Base-by-base conservation (phyloP, 2,329 filamentous ascomycete genomes). In the Alternaria sp. region DNA sequence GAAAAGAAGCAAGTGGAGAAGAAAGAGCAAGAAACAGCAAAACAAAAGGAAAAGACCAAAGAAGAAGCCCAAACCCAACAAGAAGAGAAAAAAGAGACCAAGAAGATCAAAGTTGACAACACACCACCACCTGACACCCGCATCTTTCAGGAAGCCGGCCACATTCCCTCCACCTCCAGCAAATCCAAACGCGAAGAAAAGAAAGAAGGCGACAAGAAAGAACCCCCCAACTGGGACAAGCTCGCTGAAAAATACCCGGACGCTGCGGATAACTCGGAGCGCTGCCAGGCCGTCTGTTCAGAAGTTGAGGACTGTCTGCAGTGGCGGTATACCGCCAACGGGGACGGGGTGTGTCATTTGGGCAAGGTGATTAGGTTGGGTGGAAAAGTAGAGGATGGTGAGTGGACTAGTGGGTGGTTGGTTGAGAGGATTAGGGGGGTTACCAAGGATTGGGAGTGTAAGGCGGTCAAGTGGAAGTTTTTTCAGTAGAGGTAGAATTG, bases 321-420 rank as follows among this genome's bases (percentile, higher is more conserved):
- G 54, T 79, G 76, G 74, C 72, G 69, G 7, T 73, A 70, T 45
- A 68, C 59, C 6, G 51, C 46, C 2, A 57, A 64, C 14, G 66
- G 67, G 4, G 67, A 73, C 4, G 72, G 73, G 1, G 69, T 74
- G 37, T 78, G 77, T 51, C 67, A 73, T 50, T 61, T 75, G 0
- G 70, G 76, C 21, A 75, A 74, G 29, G 65, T 68, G 1, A 45
- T 79, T 2, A 51, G 72, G 21, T 54, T 78, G 8, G 75, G 73
- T 24, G 67, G 42, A 14, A 66, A 60, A 37, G 64, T 63, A 9
- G 63, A 51, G 5, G 61, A 56, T 24, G 66, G 62, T 4, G 62
- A 53, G 24, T 76, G 73, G 73, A 72, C 62, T 13, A 75, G 74
- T 60, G 77, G 77, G 6, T 79, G 76, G 77, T 60, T 77, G 60